A percentile compares a stretch with the other conserved stretches of the same genome.
Evolutionary conservation across 257 asterid genomes (phyloP).

Genomic region (Lavandula angustifolia): DNA sequence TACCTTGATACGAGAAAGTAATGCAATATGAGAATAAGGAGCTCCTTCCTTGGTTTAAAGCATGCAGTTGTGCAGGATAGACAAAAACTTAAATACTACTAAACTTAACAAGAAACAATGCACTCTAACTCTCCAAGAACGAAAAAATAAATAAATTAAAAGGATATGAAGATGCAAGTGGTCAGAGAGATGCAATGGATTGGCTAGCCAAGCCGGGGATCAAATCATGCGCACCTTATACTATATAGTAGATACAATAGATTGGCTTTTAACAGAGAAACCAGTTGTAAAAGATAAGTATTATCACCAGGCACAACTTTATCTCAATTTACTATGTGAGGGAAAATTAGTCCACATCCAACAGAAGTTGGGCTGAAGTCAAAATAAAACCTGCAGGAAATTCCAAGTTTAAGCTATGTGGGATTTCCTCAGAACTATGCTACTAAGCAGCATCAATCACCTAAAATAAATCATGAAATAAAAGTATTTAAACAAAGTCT

Average conservation of each 20-base stretch:
- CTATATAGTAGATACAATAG: background rate
- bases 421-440: slow-evolving; percentile 35
- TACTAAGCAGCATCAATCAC: slow-evolving; percentile 3
- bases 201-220: background rate
- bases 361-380: slow-evolving; percentile 95
- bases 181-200: background rate
- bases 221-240: background rate
- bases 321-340: slow-evolving; percentile 83
- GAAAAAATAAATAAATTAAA: background rate
- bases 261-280: slow-evolving; percentile 6
- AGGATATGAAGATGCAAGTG: background rate
- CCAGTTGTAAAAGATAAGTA: slow-evolving; percentile 4
- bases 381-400: slow-evolving; percentile 81
- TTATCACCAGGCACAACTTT: background rate
- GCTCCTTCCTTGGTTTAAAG: too few relatives aligned
- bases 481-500: slow-evolving; percentile 11
- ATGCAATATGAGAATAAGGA: too few relatives aligned
- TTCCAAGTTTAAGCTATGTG: slow-evolving; percentile 29
- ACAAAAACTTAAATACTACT: slow-evolving; percentile 6
- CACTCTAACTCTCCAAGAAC: background rate
- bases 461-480: slow-evolving; percentile 4
- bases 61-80: background rate
- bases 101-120: background rate
- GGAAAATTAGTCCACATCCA: slow-evolving; percentile 96
- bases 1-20: too few relatives aligned